A percentile compares a stretch with the other conserved stretches of the same genome.
phyloP scores from a whole-genome alignment of 108 stramenopile species.

The Nitzschia sp. region DNA sequence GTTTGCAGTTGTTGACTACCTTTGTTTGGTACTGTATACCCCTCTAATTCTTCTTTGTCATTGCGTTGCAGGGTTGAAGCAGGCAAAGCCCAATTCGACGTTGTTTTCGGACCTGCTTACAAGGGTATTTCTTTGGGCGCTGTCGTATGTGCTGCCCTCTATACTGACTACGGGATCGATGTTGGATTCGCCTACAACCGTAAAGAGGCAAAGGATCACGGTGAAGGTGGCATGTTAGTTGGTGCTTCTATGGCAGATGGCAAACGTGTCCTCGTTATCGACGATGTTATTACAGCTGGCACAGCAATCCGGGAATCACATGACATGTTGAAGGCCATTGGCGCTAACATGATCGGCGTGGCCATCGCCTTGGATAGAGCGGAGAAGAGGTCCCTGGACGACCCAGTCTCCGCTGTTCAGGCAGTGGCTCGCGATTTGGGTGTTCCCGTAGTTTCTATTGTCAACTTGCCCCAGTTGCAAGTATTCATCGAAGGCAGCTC shows the following conservation, averaged over 20 bases:
- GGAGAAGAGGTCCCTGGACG: conserved; percentile 82
- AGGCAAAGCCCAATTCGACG: conserved; percentile 84
- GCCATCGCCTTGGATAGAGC: conserved; percentile 95
- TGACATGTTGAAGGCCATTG: conserved; percentile 69
- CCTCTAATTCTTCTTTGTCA: conserved; percentile 11
- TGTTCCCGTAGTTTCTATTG: conserved; percentile 89
- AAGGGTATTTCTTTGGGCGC: conserved; percentile 99
- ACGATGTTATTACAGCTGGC: conserved; percentile 99
- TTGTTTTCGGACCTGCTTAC: conserved; percentile 98
- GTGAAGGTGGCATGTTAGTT: conserved; percentile 94
- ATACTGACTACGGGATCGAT: conserved; percentile 76
- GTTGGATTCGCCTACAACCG: conserved; percentile 95
- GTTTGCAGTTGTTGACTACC: background rate
- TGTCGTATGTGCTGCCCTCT: conserved; percentile 88
- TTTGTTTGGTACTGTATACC: background rate
- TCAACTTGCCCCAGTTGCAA: conserved; percentile 82
- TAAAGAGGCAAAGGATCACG: conserved; percentile 99
- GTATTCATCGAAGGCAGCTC: conserved; percentile 62
- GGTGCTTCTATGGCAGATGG: conserved; percentile 82
- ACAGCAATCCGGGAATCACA: conserved; percentile 96
- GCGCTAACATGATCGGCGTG: conserved; percentile 88
- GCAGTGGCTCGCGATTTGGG: conserved; percentile 83
- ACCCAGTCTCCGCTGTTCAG: conserved; percentile 85
- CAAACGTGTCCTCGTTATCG: conserved; percentile 92
- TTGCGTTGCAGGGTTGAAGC: conserved; percentile 49